phyloP scores from a whole-genome alignment of 495 filamentous ascomycete species.

The Tuber borchii region DNA sequence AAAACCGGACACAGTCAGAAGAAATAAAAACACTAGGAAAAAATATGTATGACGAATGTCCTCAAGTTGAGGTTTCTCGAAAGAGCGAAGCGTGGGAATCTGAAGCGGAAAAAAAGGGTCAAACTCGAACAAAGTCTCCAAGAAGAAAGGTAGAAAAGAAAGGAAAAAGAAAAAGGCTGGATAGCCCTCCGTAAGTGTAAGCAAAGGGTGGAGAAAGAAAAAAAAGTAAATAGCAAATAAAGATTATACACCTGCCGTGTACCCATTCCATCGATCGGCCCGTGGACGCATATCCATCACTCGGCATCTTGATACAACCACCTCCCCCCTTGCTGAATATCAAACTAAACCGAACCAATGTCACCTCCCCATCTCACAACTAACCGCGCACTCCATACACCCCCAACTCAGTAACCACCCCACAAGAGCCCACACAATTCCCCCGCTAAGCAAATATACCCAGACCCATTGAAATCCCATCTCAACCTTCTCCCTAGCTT shows the following conservation, averaged over 20 bases:
- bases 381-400: constrained; percentile 26
- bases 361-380: constrained; percentile 13
- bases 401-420: constrained; percentile 38
- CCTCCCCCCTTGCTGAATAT: constrained; percentile 22
- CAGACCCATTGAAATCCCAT: constrained; percentile 35
- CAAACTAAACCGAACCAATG: constrained; percentile 6
- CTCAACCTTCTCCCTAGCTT: constrained; percentile 29
- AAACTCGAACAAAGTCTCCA: constrained; percentile 7
- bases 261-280: neutral
- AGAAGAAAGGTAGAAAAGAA: constrained; percentile 2
- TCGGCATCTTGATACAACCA: constrained; percentile 18
- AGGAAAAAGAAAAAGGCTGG: constrained; percentile 3
- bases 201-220: constrained; percentile 11
- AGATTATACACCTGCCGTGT: constrained; percentile 21
- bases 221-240: constrained; percentile 10
- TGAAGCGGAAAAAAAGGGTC: constrained; percentile 5
- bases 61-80: neutral
- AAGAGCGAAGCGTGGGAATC: constrained; percentile 10
- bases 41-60: constrained; percentile 1
- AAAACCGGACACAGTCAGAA: constrained; percentile 6
- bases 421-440: constrained; percentile 33
- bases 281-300: constrained; percentile 16
- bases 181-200: constrained; percentile 13
- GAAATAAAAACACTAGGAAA: constrained; percentile 17
- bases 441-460: constrained; percentile 34